Percentiles rank a stretch among this genome's conserved stretches.
Conservation (phyloP, 257 asterid genomes). For the Lavandula angustifolia region DNA sequence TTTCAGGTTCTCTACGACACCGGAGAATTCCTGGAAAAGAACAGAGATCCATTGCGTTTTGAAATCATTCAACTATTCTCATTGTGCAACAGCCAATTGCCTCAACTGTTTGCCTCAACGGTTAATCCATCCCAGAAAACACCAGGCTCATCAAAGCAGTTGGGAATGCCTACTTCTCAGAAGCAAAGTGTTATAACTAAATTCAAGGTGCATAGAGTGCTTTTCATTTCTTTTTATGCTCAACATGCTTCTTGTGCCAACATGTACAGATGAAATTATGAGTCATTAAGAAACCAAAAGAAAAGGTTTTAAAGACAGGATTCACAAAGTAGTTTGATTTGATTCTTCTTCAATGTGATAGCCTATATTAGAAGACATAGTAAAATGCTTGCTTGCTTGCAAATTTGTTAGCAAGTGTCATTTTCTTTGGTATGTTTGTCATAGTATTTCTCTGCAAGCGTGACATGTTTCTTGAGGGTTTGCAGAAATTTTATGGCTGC, state of each 20-base stretch:
- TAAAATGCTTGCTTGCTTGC: neutral
- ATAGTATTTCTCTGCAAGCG: constrained; percentile 3
- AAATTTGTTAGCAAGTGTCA: constrained; percentile 7
- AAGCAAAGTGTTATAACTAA: constrained; percentile 77
- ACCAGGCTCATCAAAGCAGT: constrained; percentile 40
- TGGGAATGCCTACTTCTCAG: constrained; percentile 46
- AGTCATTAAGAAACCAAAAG: neutral
- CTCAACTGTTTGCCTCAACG: constrained; percentile 55
- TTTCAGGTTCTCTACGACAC: constrained; percentile 52
- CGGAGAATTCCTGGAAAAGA: constrained; percentile 81
- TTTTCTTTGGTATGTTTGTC: constrained; percentile 11
- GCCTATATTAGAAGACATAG: neutral
- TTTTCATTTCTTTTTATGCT: constrained; percentile 8
- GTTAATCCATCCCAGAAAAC: constrained; percentile 36
- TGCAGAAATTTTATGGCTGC: constrained; percentile 38
- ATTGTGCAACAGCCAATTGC: constrained; percentile 55
- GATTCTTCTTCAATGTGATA: constrained; percentile 3
- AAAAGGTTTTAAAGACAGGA: neutral
- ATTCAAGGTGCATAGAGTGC: constrained; percentile 59
- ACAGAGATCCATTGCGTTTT: constrained; percentile 73
- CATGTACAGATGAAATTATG: neutral
- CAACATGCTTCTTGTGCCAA: neutral
- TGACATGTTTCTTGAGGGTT: neutral
- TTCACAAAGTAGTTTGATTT: constrained; percentile 7
- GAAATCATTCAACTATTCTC: constrained; percentile 71